These are phyloP conservation scores for Malus hybrid DNA, from an alignment of 331 rosid genomes.

Conservation along the genomic window DNA sequence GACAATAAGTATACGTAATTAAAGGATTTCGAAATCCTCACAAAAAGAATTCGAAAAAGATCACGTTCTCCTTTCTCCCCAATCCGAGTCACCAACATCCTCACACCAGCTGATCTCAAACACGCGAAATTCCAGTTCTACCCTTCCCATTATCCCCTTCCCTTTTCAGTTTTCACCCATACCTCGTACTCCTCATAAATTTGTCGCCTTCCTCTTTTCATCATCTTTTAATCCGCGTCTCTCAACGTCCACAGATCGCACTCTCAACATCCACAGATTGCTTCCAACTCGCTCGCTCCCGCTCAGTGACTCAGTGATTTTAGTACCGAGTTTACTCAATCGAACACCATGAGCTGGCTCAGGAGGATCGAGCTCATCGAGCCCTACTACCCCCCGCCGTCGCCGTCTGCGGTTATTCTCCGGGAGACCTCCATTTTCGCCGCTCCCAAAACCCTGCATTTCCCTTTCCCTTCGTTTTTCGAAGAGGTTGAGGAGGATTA, in stretches of 20 bases:
- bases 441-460: constrained; percentile 27
- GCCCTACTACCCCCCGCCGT: constrained; percentile 26
- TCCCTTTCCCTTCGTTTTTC: constrained; percentile 50
- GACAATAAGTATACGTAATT: no score
- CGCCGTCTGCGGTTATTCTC: constrained; percentile 10
- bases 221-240: constrained; percentile 1
- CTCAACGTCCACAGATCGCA: constrained; percentile 13
- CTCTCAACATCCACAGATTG: not conserved
- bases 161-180: not conserved
- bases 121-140: constrained; percentile 9
- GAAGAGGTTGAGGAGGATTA: constrained; percentile 33
- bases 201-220: constrained; percentile 26
- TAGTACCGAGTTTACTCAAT: constrained; percentile 15
- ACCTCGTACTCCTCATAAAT: constrained; percentile 19
- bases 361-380: constrained; percentile 49
- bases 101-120: not conserved
- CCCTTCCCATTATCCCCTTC: constrained; percentile 1
- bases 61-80: not conserved
- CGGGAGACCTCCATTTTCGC: constrained; percentile 43
- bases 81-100: not conserved
- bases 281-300: not conserved
- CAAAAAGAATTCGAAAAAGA: no score
- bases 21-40: no score
- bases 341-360: constrained; percentile 50
- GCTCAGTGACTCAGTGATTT: not conserved